Base-by-base conservation (phyloP, 352 stramenopile genomes). In the Phytophthora pinifolia region DNA sequence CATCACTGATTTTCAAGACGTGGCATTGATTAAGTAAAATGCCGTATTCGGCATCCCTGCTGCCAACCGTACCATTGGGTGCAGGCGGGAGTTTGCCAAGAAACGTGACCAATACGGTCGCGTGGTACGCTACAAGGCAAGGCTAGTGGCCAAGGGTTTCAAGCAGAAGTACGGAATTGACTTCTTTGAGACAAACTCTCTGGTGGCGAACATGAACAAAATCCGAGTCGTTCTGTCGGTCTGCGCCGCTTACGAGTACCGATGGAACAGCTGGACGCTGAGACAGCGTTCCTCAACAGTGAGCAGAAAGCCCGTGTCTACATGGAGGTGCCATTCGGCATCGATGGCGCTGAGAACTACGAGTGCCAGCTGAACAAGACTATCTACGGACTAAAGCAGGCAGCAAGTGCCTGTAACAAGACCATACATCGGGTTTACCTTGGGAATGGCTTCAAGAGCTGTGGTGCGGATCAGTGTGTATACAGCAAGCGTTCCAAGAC, bases 201-300 rank as follows among this genome's bases (percentile, higher is more conserved):
- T 61, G 12, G 72, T 82, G 2, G 59, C 52, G 9, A 65, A 63
- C 42, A 65, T 76, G 36, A 67, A 60, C 37, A 73, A 62, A 4
- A 60, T 76, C 10, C 55, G 68, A 31, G 35, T 72, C 4, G 41
- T 57, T 4, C 31, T 71, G 8, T 36, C 61, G 4, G 30, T 72
- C 7, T 53, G 31, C 18, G 37, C n/a, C 1, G 20, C 35, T 0
- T 44, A 67, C 7, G 7, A 22, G 31, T 67, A 60, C 25, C 6
- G 53, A 67, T 73, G 20, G 25, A 67, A 10, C 67, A 76, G 27
- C 46, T 70, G 27, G 66, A 77, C 36, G 57, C 70, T 0, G 66
- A 73, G 18, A 74, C 65, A 15, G 65, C 64, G 15, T 75, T 71
- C 36, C 29, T 73, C 0, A 67, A 75, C 46, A 63, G 50, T 44